Base-by-base conservation (phyloP, 306 rosid genomes). In the Arachis hypogaea region DNA sequence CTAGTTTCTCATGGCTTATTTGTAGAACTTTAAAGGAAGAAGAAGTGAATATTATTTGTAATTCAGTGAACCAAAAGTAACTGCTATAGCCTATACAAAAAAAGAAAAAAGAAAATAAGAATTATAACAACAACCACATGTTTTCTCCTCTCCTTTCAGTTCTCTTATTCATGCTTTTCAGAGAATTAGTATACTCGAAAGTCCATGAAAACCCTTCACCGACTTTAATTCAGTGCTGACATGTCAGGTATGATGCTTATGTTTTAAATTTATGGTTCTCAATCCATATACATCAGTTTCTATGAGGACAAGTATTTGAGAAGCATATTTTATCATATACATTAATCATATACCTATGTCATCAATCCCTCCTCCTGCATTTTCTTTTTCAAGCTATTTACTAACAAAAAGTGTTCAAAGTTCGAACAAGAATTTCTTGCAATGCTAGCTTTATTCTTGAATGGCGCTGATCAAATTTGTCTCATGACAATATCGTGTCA, bases 121-220 rank as follows among this genome's bases (percentile, higher is more conserved):
- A 14, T 14, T 14, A 14, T 14, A 14, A 14, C 14, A 14, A 14
- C 14, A 14, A 54, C 59, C 72, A 74, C 66, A 60, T 28, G 8
- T 68, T 42, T 29, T 18, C 41, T n/a, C 22, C 63, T 14, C 46
- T 52, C 62, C 43, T 69, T 36, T 45, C 63, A 63, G 54, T 74
- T 50, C 62, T 61, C 10, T 56, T 12, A 8, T 67, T 52, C 68
- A 51, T 14, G 14, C 14, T 14, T 14, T 14, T 14, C 77, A 22
- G 79, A 70, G 45, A 72, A 78, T 29, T 76, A 57, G 84, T 77
- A 74, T 57, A 66, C 47, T 51, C 5, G 56, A 72, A 49, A 14
- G 14, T 54, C 72, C 45, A 54, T 76, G 73, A 80, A 59, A 51
- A 29, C 61, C 59, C 9, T 33, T 14, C 2, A 10, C 47, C 11